Base-by-base conservation (phyloP, 306 rosid genomes). In the Vigna radiata region DNA sequence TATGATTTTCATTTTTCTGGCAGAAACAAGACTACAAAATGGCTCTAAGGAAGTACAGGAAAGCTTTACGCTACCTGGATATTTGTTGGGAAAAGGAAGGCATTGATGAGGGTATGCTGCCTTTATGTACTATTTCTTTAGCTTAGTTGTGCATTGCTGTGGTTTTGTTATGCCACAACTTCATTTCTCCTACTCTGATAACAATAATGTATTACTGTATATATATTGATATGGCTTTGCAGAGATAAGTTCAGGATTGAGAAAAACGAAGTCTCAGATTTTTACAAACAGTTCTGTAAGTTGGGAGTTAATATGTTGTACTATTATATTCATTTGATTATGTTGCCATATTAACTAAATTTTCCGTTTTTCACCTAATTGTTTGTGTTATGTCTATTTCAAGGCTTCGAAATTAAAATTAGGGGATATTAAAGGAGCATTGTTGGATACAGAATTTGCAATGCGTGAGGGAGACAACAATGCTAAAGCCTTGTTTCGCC, bases 21-120 rank as follows among this genome's bases (percentile, higher is more conserved):
- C 84, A 94, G 98, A 94, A 94, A 82, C 97, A 87, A 80, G 97
- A 91, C 70, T 86, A 77, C 68, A 93, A 91, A 87, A 90, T 90
- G 88, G 97, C 97, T 75, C 86, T 88, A 21, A 88, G 82, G 77
- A 93, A 93, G 88, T 93, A 93, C 71, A 73, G 97, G 4, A 93
- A 93, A 86, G 88, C 96, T 46, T 81, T 93, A 44, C 91, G 93
- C 67, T 93, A 89, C 83, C 89, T 88, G 31, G 98, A 93, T 79
- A 83, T 91, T 62, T 93, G 98, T 83, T 93, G 98, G 98, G 98
- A 93, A 86, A 93, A 90, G 85, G 96, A 91, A 36, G 96, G 89
- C 44, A 91, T 93, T 15, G 90, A 93, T 75, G 97, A 90, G 87
- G 98, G 98, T 89, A 15, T 73, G 82, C 61, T 31, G 46, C 19